Evolutionary conservation across 257 asterid species (phyloP).

Genomic region (Rhazya stricta): DNA sequence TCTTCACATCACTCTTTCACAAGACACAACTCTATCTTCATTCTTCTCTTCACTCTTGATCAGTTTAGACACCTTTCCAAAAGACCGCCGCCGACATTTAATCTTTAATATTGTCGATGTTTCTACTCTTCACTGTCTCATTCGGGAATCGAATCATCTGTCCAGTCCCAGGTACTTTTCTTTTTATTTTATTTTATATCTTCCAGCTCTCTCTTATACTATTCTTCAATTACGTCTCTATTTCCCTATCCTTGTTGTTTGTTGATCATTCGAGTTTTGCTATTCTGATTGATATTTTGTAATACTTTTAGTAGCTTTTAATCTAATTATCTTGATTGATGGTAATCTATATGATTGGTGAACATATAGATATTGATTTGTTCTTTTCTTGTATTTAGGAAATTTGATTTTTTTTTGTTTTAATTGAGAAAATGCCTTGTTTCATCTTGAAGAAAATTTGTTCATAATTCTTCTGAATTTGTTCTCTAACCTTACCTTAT

Average conservation of each 20-base stretch:
- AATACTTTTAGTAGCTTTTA: slow-evolving; percentile 2
- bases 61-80: no score
- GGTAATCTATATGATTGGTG: slow-evolving; percentile 15
- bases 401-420: background rate
- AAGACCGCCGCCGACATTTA: no score
- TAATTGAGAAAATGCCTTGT: background rate
- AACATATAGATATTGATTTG: background rate
- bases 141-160: slow-evolving; percentile 17
- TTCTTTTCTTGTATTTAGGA: background rate
- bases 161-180: background rate
- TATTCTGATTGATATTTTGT: background rate
- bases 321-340: slow-evolving; percentile 8
- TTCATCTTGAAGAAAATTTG: slow-evolving; percentile 8
- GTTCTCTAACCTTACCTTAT: background rate
- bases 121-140: slow-evolving; percentile 33
- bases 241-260: background rate
- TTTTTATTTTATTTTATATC: background rate
- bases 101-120: no score
- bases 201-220: background rate
- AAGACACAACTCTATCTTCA: no score
- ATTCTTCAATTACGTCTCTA: background rate
- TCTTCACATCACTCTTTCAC: no score
- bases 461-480: background rate
- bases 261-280: background rate
- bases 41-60: no score